phyloP scores from a whole-genome alignment of 306 rosid species.

The Ziziphus jujuba region DNA sequence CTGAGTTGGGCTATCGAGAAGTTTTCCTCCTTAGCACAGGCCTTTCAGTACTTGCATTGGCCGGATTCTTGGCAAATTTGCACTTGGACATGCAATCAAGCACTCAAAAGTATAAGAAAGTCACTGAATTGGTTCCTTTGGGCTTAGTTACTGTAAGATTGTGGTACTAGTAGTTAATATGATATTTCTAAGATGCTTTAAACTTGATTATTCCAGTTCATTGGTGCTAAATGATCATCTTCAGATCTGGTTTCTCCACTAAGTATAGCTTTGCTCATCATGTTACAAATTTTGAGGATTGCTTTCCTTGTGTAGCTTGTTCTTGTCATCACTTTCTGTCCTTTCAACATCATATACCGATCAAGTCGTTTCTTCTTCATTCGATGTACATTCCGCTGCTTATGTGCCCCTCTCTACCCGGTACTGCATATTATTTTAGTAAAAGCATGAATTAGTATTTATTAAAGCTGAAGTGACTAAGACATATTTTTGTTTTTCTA shows the following conservation, averaged over 20 bases:
- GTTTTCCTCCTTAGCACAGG: constrained; percentile 65
- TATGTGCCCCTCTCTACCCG: constrained; percentile 66
- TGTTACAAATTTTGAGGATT: background rate
- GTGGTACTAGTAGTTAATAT: background rate
- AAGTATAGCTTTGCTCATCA: background rate
- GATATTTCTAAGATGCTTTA: background rate
- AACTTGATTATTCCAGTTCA: background rate
- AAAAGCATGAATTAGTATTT: background rate
- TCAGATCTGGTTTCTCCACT: background rate
- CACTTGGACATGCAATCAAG: constrained; percentile 53
- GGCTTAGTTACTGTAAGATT: constrained; percentile 55
- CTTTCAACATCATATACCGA: constrained; percentile 54
- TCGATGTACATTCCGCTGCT: constrained; percentile 44
- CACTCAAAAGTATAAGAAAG: constrained; percentile 35
- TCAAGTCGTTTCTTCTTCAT: constrained; percentile 71
- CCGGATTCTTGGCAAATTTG: constrained; percentile 64
- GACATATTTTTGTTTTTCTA: background rate
- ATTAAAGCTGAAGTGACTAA: constrained; percentile 3
- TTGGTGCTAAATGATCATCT: constrained; percentile 4
- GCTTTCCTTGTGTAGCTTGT: constrained; percentile 52
- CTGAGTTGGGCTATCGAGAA: constrained; percentile 55
- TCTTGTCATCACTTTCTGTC: constrained; percentile 50
- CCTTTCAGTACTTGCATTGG: constrained; percentile 60
- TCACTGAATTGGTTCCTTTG: constrained; percentile 64
- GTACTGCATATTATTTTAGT: constrained; percentile 29